phyloP scores from a whole-genome alignment of 2,329 filamentous ascomycete genomes.

The Akanthomyces muscarius region DNA sequence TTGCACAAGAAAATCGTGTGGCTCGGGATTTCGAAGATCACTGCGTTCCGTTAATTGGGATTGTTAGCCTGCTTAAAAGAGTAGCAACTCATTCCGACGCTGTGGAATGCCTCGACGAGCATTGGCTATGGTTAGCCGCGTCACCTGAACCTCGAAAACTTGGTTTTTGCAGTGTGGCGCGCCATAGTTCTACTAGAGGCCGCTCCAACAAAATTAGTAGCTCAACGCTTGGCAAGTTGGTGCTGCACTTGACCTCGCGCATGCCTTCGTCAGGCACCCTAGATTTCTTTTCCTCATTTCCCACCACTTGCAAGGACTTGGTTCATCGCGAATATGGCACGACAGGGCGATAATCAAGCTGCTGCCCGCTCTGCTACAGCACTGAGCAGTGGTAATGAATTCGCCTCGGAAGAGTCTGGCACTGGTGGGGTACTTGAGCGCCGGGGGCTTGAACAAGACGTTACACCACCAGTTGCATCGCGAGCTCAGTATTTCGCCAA shows the following conservation, averaged over 20 bases:
- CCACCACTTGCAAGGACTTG: background rate
- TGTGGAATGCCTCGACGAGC: background rate
- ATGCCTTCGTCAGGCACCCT: background rate
- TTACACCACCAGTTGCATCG: background rate
- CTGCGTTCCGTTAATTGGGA: too few relatives aligned
- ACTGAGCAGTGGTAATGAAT: background rate
- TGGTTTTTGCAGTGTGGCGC: slow-evolving; percentile 18
- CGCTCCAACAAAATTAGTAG: background rate
- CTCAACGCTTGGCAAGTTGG: background rate
- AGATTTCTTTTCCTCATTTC: background rate
- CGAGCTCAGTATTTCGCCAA: slow-evolving; percentile 26
- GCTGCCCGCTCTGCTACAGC: background rate
- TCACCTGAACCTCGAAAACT: slow-evolving; percentile 17
- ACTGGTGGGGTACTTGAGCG: background rate
- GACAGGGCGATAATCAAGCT: background rate
- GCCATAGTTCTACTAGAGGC: background rate
- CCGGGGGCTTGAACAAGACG: background rate
- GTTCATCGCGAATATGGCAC: background rate
- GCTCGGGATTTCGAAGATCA: background rate
- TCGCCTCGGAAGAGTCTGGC: background rate
- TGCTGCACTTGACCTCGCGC: background rate
- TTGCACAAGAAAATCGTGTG: background rate
- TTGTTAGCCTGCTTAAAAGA: too few relatives aligned
- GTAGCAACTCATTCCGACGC: background rate
- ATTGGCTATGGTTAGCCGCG: background rate